Evolutionary conservation across 176 grass and related monocot genomes (phyloP).

Genomic region (Poa annua): DNA sequence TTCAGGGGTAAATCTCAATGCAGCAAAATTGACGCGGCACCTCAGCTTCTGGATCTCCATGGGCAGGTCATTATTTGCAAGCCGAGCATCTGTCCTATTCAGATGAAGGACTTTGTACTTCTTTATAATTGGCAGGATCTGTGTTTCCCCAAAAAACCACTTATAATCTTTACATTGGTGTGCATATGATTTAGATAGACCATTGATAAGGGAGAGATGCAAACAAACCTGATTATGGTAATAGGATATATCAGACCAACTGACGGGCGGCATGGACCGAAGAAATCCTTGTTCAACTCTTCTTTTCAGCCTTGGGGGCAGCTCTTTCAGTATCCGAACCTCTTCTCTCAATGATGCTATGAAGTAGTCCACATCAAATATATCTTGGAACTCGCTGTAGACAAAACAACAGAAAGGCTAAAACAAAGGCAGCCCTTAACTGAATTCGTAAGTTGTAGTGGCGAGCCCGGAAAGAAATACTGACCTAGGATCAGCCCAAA

Average conservation of each 20-base stretch:
- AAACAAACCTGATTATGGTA: constrained; percentile 72
- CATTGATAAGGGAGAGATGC: constrained; percentile 3
- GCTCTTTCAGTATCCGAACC: constrained; percentile 81
- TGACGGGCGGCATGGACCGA: constrained; percentile 83
- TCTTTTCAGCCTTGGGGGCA: constrained; percentile 81
- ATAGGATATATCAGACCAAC: constrained; percentile 92
- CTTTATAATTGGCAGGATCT: constrained; percentile 90
- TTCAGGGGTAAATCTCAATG: constrained; percentile 85
- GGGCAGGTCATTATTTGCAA: constrained; percentile 87
- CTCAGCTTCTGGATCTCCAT: constrained; percentile 82
- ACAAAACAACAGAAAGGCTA: constrained; percentile 20
- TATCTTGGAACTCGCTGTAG: constrained; percentile 87
- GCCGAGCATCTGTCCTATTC: constrained; percentile 81
- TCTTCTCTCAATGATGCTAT: constrained; percentile 85
- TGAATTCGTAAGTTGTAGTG: neutral
- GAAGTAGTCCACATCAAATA: constrained; percentile 97
- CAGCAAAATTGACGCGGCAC: constrained; percentile 80
- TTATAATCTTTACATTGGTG: constrained; percentile 38
- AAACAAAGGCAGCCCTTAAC: neutral
- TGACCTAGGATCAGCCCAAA: constrained; percentile 93
- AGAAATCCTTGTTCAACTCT: constrained; percentile 69
- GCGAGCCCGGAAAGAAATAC: constrained; percentile 5
- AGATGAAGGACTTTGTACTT: constrained; percentile 87
- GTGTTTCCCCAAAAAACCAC: constrained; percentile 52
- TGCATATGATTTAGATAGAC: constrained; percentile 35